phyloP scores from a whole-genome alignment of 176 grass and related monocot species.

The Carex littledalei region DNA sequence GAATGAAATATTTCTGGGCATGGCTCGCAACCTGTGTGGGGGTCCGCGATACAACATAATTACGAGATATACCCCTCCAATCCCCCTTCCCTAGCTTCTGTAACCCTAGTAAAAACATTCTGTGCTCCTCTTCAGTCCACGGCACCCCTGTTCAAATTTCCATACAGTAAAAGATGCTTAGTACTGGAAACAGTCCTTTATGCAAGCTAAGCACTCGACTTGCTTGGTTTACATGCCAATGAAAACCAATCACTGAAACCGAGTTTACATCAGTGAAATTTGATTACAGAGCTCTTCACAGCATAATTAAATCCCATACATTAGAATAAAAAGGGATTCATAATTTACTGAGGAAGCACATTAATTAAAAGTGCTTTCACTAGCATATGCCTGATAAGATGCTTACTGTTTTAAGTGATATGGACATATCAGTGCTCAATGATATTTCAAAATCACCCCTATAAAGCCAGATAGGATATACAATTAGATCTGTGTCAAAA shows the following conservation, averaged over 20 bases:
- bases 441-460: background rate
- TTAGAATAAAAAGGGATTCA: background rate
- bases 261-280: background rate
- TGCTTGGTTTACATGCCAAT: background rate
- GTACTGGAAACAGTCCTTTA: background rate
- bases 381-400: background rate
- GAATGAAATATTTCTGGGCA: conserved; percentile 98
- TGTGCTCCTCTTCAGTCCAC: conserved; percentile 99
- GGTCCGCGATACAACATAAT: conserved; percentile 91
- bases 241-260: background rate
- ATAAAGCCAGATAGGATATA: background rate
- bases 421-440: background rate
- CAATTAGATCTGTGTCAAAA: background rate
- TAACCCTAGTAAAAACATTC: conserved; percentile 89
- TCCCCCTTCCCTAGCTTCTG: conserved; percentile 97
- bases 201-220: background rate
- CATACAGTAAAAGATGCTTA: background rate
- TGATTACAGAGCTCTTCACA: background rate
- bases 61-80: conserved; percentile 97
- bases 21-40: conserved; percentile 99
- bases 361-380: background rate
- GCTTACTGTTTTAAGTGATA: background rate
- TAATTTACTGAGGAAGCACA: background rate
- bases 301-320: background rate
- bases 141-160: conserved; percentile 54